These are phyloP conservation scores for Aspergillus quadrilineatus DNA, from an alignment of 2,329 filamentous ascomycete species.

Conservation along the genomic window DNA sequence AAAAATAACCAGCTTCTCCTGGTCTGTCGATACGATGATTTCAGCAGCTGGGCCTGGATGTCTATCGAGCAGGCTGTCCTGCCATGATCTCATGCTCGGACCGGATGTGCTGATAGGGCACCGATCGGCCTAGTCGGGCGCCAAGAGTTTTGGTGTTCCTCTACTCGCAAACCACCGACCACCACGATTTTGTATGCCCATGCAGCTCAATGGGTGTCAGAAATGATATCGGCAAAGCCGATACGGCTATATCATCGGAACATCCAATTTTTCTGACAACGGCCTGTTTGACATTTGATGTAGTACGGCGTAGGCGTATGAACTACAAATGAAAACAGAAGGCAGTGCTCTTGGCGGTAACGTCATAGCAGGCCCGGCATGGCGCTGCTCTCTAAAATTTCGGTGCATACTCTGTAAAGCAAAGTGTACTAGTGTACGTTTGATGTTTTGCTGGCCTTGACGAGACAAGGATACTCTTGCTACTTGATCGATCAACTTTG, in stretches of 20 bases:
- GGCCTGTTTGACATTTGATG: neutral
- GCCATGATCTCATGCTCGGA: constrained; percentile 15
- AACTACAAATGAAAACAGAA: neutral
- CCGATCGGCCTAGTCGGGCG: neutral
- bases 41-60: neutral
- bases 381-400: too few species aligned
- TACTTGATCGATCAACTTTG: neutral
- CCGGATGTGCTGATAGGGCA: constrained; percentile 8
- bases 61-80: neutral
- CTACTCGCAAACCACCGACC: neutral
- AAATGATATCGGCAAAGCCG: neutral
- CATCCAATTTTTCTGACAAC: neutral
- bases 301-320: neutral
- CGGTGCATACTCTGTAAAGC: neutral
- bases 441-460: neutral
- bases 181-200: neutral
- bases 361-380: neutral
- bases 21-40: neutral
- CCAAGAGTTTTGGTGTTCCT: neutral
- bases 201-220: neutral
- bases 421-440: neutral
- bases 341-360: neutral
- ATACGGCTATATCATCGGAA: neutral
- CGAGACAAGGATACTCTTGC: neutral
- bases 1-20: neutral